Evolutionary conservation across 1,139 yeast species (phyloP), one percentile per base, ranked within the genome.

Genomic region (Taphrina communis): DNA sequence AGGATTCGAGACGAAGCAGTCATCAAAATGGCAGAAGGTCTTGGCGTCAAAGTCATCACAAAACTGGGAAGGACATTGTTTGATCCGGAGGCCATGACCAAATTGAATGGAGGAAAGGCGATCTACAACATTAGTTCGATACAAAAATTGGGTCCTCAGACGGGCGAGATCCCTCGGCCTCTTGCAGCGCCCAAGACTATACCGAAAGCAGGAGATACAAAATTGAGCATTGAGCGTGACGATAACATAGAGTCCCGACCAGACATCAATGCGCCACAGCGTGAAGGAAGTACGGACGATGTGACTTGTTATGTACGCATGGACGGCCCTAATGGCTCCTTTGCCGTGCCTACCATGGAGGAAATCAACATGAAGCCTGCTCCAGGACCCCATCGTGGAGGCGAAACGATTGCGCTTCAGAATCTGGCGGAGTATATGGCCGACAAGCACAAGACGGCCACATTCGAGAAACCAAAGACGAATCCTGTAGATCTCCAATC

Each of bases 401-500:
- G 68, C 42, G 68, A 65, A 25, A 50, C 41, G 6, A 2, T 39
- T 11, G 68, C 68, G 8, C 56, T 56, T 8, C 56, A 25, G 21
- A 25, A 42, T 11, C 58, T 65, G 8, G 52, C 44, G 25, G 52
- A 41, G 6, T 65, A 65, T 44, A 42, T 58, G 53, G 65, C 51
- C 12, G 68, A 65, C 53, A 58, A 65, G 46, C 42, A 57, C 38
- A 48, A 65, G 51, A 58, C 65, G 6, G 68, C 68, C 31, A 57
- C 65, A 8, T 65, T 65, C 38, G 68, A 65, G 44, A 65, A 65
- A 58, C 68, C 68, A 11, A 65, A 65, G 53, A 65, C 68, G 39
- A 58, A 57, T 57, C 68, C 68, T 3, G 62, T 42, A 58, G n/a
- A 48, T 36, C 38, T 14, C n/a, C 31, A n/a, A 17, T 17, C n/a